A percentile compares a stretch with the other conserved stretches of the same genome.
These are phyloP conservation scores for Pholiota adiposa DNA, from an alignment of 1,284 basidiomycete genomes.

Conservation along the genomic window DNA sequence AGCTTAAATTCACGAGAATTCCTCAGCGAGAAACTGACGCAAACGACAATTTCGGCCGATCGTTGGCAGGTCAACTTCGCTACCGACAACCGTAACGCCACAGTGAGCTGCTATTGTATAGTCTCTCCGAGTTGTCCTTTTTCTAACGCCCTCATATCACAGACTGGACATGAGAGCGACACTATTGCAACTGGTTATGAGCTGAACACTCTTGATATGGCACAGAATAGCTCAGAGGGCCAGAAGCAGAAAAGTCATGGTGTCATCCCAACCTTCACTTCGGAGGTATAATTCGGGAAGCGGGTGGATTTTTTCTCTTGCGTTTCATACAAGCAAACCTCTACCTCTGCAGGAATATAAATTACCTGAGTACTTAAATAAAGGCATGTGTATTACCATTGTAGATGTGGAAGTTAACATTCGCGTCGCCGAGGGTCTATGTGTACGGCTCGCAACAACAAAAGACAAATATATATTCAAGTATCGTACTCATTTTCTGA, in stretches of 20 bases:
- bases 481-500: no score
- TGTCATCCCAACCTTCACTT: background rate
- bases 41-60: background rate
- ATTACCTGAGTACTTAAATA: no score
- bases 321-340: no score
- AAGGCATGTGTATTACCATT: no score
- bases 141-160: background rate
- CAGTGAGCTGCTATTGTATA: background rate
- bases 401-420: no score
- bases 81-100: background rate
- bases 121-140: background rate
- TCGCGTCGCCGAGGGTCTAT: no score
- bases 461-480: no score
- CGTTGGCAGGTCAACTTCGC: background rate
- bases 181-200: background rate
- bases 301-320: no score
- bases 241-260: background rate
- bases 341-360: no score
- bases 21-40: slow-evolving; percentile 3
- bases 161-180: background rate
- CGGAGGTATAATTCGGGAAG: background rate
- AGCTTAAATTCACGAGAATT: slow-evolving; percentile 7
- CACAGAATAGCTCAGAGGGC: background rate
- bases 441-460: no score
- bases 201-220: background rate